A percentile compares a stretch with the other conserved stretches of the same genome.
Conservation (phyloP, 345 rosid species). For the Linum usitatissimum region DNA sequence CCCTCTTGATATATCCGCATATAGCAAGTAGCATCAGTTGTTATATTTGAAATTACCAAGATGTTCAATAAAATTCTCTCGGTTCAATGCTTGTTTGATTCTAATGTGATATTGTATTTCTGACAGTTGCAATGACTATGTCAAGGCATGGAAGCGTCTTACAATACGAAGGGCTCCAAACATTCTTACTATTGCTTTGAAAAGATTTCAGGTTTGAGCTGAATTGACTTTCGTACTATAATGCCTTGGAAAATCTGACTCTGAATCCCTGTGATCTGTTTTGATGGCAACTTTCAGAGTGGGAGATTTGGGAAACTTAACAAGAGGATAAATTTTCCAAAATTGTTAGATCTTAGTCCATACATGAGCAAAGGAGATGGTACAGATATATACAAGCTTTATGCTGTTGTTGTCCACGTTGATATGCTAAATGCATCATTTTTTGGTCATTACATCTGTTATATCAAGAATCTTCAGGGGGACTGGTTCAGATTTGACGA, state of each 20-base stretch:
- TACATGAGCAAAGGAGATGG: slow-evolving; percentile 81
- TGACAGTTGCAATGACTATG: slow-evolving; percentile 78
- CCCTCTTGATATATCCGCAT: neutral
- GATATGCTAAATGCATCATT: slow-evolving; percentile 97
- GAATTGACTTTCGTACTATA: neutral
- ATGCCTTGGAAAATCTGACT: neutral
- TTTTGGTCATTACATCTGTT: slow-evolving; percentile 94
- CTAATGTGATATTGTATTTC: neutral
- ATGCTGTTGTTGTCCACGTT: slow-evolving; percentile 91
- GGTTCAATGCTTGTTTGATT: neutral
- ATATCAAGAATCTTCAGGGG: slow-evolving; percentile 69
- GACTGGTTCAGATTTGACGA: slow-evolving; percentile 86
- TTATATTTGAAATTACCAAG: neutral
- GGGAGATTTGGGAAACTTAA: slow-evolving; percentile 97
- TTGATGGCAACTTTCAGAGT: slow-evolving; percentile 46
- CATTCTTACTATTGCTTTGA: slow-evolving; percentile 87
- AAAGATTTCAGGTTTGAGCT: slow-evolving; percentile 65
- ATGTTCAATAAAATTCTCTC: too few species aligned
- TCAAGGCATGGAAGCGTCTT: slow-evolving; percentile 92
- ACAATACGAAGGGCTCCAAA: slow-evolving; percentile 63
- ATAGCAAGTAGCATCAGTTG: neutral
- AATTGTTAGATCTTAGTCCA: slow-evolving; percentile 67
- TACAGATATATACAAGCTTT: slow-evolving; percentile 60
- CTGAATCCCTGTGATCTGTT: neutral
- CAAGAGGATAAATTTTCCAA: slow-evolving; percentile 80